Evolutionary conservation across 169 alveolate species (phyloP).

Genomic region (Cryptosporidium xiaoi): DNA sequence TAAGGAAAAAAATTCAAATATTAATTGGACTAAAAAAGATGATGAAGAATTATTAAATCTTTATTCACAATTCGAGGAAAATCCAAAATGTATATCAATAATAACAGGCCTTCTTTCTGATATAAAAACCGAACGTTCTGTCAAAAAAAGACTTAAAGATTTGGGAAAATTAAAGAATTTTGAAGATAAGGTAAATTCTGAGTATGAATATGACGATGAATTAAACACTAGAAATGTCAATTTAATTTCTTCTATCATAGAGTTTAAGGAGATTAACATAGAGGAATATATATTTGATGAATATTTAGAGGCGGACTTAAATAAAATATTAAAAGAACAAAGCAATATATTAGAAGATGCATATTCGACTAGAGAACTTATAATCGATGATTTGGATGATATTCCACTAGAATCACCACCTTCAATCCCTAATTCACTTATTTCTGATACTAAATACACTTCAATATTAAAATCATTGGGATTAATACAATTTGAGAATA

Average conservation of each 20-base stretch:
- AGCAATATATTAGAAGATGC: conserved; percentile 29
- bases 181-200: not conserved
- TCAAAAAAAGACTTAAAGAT: conserved; percentile 40
- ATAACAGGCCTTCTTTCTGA: conserved; percentile 36
- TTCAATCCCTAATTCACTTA: conserved; percentile 11
- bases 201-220: conserved; percentile 11
- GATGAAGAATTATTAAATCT: conserved; percentile 54
- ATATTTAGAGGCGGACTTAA: not conserved
- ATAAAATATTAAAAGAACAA: conserved; percentile 15
- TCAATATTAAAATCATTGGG: conserved; percentile 26
- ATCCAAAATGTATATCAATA: conserved; percentile 57
- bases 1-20: conserved; percentile 8
- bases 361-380: conserved; percentile 35
- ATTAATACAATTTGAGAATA: conserved; percentile 13
- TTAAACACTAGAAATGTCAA: conserved; percentile 7
- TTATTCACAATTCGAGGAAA: conserved; percentile 15
- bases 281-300: conserved; percentile 8
- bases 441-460: conserved; percentile 15
- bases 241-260: conserved; percentile 20
- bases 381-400: conserved; percentile 39
- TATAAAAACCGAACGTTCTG: conserved; percentile 34
- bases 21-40: conserved; percentile 51
- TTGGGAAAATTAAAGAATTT: conserved; percentile 5
- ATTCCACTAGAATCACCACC: conserved; percentile 63
- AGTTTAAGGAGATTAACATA: not conserved